A percentile compares a stretch with the other conserved stretches of the same genome.
Conservation (phyloP, 2,329 filamentous ascomycete genomes). For the Triangularia setosa region DNA sequence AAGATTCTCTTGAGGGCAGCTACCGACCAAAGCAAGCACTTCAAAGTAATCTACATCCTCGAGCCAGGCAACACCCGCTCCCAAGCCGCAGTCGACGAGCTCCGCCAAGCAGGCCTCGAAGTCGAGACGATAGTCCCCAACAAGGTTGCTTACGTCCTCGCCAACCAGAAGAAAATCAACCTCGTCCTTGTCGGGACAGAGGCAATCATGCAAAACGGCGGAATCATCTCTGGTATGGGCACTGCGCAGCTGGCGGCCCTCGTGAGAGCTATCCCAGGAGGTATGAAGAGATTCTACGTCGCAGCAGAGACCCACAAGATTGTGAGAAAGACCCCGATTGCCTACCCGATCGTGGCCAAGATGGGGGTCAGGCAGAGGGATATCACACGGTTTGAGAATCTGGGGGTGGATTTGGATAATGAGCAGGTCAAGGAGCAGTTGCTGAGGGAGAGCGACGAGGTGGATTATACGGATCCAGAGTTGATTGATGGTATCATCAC, state of each 20-base stretch:
- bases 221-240: constrained; percentile 84
- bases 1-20: constrained; percentile 72
- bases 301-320: constrained; percentile 97
- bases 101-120: constrained; percentile 71
- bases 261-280: constrained; percentile 56
- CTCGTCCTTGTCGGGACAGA: constrained; percentile 68
- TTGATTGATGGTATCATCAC: constrained; percentile 71
- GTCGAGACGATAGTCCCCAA: constrained; percentile 77
- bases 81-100: constrained; percentile 63
- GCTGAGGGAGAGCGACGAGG: constrained; percentile 47
- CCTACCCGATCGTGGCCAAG: constrained; percentile 65
- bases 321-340: constrained; percentile 77
- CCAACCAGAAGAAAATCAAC: constrained; percentile 62
- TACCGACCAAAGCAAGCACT: constrained; percentile 54
- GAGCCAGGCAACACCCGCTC: constrained; percentile 58
- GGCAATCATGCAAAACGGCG: constrained; percentile 90
- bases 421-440: constrained; percentile 25
- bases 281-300: constrained; percentile 68
- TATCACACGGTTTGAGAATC: constrained; percentile 22
- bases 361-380: constrained; percentile 68
- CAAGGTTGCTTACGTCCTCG: constrained; percentile 73
- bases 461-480: constrained; percentile 70
- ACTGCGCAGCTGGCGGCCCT: constrained; percentile 81
- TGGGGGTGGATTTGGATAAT: constrained; percentile 32
- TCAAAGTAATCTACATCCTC: constrained; percentile 78